Base-by-base conservation (phyloP, 306 rosid genomes). In the Inga laurina region DNA sequence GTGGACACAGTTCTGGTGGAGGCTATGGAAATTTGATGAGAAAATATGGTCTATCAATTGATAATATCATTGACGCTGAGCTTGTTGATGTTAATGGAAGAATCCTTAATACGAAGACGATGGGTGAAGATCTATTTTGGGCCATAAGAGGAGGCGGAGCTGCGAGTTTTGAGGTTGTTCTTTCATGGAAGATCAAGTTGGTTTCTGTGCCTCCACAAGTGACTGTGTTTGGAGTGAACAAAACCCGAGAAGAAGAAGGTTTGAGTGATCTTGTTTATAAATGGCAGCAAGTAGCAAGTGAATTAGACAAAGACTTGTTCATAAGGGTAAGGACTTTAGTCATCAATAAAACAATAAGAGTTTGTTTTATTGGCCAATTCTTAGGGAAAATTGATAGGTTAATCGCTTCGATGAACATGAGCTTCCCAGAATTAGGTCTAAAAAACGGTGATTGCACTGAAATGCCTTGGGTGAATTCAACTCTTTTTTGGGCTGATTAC, bases 11-110 rank as follows among this genome's bases (percentile, higher is more conserved):
- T 19, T 87, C 91, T 27, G 95, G 95, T 3, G 97, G 97, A 24
- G 98, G 98, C 0, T 93, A 95, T 32, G 97, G 98, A 0, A 91
- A 84, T 74, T n/a, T 95, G 86, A 35, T 95, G 85, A 89, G 97
- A 80, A 95, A 91, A 76, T 88, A 84, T 76, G 97, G 98, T 14
- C 91, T 93, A 34, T 81, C 98, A 1, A 87, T 85, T 3, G 98
- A 94, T 62, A 81, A 94, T 61, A 77, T 88, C 51, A 34, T 88
- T 24, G 88, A 88, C 22, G 86, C 85, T 3, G 45, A 48, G 2
- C 1, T 88, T 1, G 83, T 88, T 35, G 76, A 85, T 44, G 88
- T 1, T 12, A 72, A 82, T 56, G 90, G 90, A 54, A 30, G 18
- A 7, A n/a, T 82, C 10, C 83, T 37, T 0, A 65, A 85, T 0